Conservation (phyloP, 805 yeast species). For the Yarrowia sp. region DNA sequence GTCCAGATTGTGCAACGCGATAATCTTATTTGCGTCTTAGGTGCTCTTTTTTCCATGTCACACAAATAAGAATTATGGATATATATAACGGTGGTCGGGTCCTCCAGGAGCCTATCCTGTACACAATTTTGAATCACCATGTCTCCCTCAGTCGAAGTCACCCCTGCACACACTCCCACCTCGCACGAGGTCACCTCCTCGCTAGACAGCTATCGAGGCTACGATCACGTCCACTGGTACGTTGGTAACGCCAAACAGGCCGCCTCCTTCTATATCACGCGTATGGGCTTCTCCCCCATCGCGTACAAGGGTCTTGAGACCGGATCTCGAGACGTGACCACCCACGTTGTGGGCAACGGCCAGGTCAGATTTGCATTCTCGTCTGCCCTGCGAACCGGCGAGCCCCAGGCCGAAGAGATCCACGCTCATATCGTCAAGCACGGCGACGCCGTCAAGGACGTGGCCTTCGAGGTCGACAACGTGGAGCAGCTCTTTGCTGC, state of each 20-base stretch:
- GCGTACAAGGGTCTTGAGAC: slow-evolving; percentile 71
- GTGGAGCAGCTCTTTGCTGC: slow-evolving; percentile 46
- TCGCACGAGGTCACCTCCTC: slow-evolving; percentile 14
- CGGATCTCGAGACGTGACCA: slow-evolving; percentile 52
- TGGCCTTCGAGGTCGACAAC: slow-evolving; percentile 61
- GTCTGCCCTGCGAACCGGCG: slow-evolving; percentile 42
- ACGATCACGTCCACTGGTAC: slow-evolving; percentile 66
- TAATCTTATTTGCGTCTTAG: not conserved
- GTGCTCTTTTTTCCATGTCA: not conserved
- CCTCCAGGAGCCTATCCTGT: not conserved
- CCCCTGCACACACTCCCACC: slow-evolving; percentile 24
- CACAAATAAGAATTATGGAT: slow-evolving; percentile 7
- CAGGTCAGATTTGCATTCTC: slow-evolving; percentile 49
- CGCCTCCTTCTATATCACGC: slow-evolving; percentile 52
- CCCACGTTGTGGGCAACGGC: slow-evolving; percentile 63
- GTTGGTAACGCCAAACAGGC: slow-evolving; percentile 70
- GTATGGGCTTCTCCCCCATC: slow-evolving; percentile 61
- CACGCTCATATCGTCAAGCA: slow-evolving; percentile 52
- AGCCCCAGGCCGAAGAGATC: slow-evolving; percentile 41
- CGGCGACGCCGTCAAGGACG: slow-evolving; percentile 80
- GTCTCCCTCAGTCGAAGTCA: slow-evolving; percentile 26
- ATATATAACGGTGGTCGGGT: slow-evolving; percentile 1
- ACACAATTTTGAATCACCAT: slow-evolving; percentile 11
- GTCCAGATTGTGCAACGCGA: slow-evolving; percentile 7
- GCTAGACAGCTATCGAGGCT: slow-evolving; percentile 40